These are phyloP conservation scores for Coemansia aciculifera DNA, from an alignment of 192 early-diverging fungal species.

Conservation along the genomic window DNA sequence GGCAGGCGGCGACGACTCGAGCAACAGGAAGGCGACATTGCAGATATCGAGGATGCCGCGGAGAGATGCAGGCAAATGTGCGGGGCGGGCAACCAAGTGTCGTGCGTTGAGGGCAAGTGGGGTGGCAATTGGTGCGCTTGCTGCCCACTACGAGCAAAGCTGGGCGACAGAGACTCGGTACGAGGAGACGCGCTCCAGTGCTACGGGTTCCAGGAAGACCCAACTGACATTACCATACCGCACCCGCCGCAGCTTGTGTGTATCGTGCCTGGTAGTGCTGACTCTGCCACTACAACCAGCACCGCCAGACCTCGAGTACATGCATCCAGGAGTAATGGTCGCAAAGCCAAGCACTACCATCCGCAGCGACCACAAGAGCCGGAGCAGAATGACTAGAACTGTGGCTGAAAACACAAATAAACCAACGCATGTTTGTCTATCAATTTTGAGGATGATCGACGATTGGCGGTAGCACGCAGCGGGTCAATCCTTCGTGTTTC, in stretches of 20 bases:
- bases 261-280: constrained; percentile 16
- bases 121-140: constrained; percentile 49
- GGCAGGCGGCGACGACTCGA: background rate
- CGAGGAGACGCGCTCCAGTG: constrained; percentile 17
- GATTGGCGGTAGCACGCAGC: background rate
- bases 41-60: constrained; percentile 44
- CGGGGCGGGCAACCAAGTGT: constrained; percentile 9
- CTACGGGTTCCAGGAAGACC: constrained; percentile 46
- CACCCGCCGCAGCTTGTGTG: constrained; percentile 42
- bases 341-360: background rate
- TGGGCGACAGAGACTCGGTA: background rate
- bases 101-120: constrained; percentile 28
- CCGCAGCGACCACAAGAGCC: background rate
- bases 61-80: constrained; percentile 26
- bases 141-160: constrained; percentile 38
- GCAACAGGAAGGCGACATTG: background rate
- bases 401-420: background rate
- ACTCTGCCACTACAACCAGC: background rate
- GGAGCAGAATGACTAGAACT: background rate
- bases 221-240: constrained; percentile 47
- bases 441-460: background rate
- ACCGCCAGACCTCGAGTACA: background rate
- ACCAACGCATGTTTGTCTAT: background rate
- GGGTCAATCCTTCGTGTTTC: background rate
- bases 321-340: background rate